Conservation (phyloP, 768 basidiomycete species). For the Termitomyces sp. region DNA sequence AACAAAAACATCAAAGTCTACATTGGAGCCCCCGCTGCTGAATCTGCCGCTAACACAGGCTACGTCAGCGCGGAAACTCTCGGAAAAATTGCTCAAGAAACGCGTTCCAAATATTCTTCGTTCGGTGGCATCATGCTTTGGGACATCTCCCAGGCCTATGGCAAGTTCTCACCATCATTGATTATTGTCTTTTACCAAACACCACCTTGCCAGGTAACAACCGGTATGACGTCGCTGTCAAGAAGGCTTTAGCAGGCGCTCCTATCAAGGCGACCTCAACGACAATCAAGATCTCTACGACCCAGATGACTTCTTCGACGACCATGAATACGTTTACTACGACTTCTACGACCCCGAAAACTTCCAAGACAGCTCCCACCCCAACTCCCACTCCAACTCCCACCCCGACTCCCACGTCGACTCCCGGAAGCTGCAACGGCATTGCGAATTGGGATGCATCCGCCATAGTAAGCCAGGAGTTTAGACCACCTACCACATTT, state of each 20-base stretch:
- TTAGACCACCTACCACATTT: not conserved
- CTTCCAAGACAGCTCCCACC: not conserved
- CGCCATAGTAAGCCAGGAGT: not conserved
- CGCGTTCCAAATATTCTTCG: slow-evolving; percentile 51
- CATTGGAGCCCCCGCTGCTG: slow-evolving; percentile 57
- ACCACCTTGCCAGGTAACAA: slow-evolving; percentile 35
- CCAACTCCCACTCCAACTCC: not conserved
- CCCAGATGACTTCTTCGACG: not conserved
- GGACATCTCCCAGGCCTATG: slow-evolving; percentile 42
- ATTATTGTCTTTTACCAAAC: not conserved
- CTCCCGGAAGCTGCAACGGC: not conserved
- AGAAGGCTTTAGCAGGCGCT: slow-evolving; percentile 49
- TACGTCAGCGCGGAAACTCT: slow-evolving; percentile 45
- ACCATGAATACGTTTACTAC: not conserved
- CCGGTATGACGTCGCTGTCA: slow-evolving; percentile 56
- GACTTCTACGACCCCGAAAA: not conserved
- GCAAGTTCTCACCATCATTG: slow-evolving; percentile 22
- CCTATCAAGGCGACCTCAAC: not conserved
- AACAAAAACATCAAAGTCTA: slow-evolving; percentile 59
- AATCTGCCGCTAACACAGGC: slow-evolving; percentile 49
- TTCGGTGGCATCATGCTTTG: slow-evolving; percentile 61
- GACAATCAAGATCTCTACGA: not conserved
- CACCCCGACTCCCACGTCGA: not conserved
- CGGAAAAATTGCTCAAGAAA: slow-evolving; percentile 38
- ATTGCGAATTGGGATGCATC: not conserved